Evolutionary conservation across 2,329 filamentous ascomycete genomes (phyloP).

Genomic region (Dactylellina haptotyla): DNA sequence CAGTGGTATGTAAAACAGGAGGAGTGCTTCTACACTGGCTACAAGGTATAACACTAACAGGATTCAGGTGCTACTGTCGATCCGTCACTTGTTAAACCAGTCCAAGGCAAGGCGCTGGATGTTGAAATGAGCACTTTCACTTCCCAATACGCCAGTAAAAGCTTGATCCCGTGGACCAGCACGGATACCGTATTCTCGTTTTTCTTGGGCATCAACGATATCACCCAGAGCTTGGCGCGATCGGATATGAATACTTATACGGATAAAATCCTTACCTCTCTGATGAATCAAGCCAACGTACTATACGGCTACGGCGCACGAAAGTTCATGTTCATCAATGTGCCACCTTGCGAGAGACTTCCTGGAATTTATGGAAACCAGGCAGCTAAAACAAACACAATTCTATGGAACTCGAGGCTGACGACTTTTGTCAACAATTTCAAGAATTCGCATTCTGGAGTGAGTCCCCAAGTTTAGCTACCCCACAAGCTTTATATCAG

Average conservation of each 20-base stretch:
- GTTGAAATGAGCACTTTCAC: conserved; percentile 5
- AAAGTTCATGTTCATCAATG: conserved; percentile 16
- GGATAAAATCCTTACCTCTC: neutral
- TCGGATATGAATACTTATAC: conserved; percentile 10
- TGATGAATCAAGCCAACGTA: conserved; percentile 1
- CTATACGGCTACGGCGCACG: conserved; percentile 5
- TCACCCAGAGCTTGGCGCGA: neutral
- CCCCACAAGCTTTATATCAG: neutral
- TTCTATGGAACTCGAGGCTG: conserved; percentile 3
- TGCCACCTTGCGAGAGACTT: neutral
- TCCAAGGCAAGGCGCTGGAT: neutral
- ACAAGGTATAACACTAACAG: neutral
- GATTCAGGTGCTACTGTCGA: conserved; percentile 2
- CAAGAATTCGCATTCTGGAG: conserved; percentile 1
- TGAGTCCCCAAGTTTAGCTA: neutral
- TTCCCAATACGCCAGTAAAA: neutral
- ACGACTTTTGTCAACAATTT: neutral
- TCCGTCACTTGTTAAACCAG: neutral
- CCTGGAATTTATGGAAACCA: neutral
- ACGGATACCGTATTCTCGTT: neutral
- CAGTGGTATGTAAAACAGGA: conserved; percentile 3
- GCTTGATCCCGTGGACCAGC: neutral
- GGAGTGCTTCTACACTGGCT: neutral
- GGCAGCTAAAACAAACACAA: neutral
- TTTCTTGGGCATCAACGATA: conserved; percentile 10